Base-by-base conservation (phyloP, 2,329 filamentous ascomycete species). In the Beauveria bassiana region DNA sequence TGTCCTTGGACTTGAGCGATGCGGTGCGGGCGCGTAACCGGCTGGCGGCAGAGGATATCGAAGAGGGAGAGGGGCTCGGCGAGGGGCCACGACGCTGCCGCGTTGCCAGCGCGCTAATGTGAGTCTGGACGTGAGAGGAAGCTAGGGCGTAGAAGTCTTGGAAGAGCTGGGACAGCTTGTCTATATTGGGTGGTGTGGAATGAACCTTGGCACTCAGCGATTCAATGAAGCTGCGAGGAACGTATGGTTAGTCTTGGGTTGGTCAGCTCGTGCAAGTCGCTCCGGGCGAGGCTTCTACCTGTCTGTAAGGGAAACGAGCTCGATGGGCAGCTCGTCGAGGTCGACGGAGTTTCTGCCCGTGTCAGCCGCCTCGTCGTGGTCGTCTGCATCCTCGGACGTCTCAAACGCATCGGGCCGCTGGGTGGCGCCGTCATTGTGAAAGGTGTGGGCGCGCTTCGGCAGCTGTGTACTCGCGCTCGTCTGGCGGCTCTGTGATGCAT, bases 111-210 rank as follows among this genome's bases (percentile, higher is more conserved):
- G 88, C 85, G 42, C 88, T 89, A 65, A 97, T 90, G 72, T 98
- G 93, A 1, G 91, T 96, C 59, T 86, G 84, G 63, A 98, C 93
- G 68, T 95, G 90, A 2, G 86, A 82, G 12, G 91, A 88, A 24
- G 93, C 91, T 61, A 87, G 83, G 47, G 83, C 78, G 71, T 99
- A 99, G 73, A 98, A 99, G 62, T 96, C 91, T 74, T 99, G 95
- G 71, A 98, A 98, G 59, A 95, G 81, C n/a, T 85, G 82, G 9
- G 92, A 89, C 18, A 98, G 81, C 64, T 84, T 87, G 53, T 96
- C 91, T 70, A 96, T 89, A 51, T 85, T 90, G 1, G 95, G 87
- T 5, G 95, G 95, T 5, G 86, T 87, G 2, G 90, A 85, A 69
- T 97, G 90, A 38, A 96, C 88, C 78, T 90, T 96, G 68, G 91